These are phyloP conservation scores for Trametes cinnabarina DNA, from an alignment of 768 basidiomycete genomes.

Conservation along the genomic window DNA sequence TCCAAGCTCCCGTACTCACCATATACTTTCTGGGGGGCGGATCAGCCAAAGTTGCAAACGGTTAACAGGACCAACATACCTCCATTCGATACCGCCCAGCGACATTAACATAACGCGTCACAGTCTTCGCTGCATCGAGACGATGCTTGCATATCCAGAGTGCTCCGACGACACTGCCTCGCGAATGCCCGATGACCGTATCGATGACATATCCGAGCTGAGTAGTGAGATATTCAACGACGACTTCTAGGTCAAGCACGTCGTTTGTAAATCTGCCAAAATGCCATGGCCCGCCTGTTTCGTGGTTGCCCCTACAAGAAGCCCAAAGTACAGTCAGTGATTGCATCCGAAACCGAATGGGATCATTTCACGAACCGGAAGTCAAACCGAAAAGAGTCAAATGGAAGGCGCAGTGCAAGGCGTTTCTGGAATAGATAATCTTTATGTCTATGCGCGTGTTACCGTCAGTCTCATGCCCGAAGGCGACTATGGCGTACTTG, in stretches of 20 bases:
- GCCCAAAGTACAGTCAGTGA: too few relatives aligned
- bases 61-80: conserved; percentile 41
- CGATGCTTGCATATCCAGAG: conserved; percentile 58
- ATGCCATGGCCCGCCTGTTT: conserved; percentile 66
- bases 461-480: background rate
- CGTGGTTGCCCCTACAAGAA: conserved; percentile 68
- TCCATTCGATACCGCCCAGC: conserved; percentile 79
- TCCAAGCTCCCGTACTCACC: conserved; percentile 8
- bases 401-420: conserved; percentile 58
- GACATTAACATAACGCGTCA: conserved; percentile 67
- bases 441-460: conserved; percentile 59
- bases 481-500: conserved; percentile 31
- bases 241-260: conserved; percentile 61
- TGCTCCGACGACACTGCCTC: conserved; percentile 66
- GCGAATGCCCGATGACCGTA: conserved; percentile 75
- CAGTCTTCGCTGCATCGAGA: conserved; percentile 48
- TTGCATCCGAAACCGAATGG: too few relatives aligned
- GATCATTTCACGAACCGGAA: conserved; percentile 81
- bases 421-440: conserved; percentile 81
- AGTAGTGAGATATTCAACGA: conserved; percentile 58
- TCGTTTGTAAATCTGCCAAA: conserved; percentile 51
- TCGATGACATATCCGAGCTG: conserved; percentile 67
- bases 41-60: background rate
- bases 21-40: conserved; percentile 14
- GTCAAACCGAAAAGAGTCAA: conserved; percentile 86